These are phyloP conservation scores for Pichia insulana DNA, from an alignment of 805 yeast genomes.

Conservation along the genomic window DNA sequence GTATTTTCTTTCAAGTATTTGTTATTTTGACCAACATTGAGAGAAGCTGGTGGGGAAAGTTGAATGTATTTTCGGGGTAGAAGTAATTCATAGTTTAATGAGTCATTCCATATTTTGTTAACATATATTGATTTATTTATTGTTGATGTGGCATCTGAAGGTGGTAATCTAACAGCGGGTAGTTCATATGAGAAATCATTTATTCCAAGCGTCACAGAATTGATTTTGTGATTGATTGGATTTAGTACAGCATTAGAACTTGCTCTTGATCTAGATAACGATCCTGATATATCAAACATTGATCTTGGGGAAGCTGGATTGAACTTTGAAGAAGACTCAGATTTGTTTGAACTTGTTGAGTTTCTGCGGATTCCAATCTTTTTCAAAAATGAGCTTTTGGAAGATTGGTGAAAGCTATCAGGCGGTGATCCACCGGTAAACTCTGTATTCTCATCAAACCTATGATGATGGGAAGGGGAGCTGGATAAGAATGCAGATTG, in stretches of 20 bases:
- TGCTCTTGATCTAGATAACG: slow-evolving; percentile 3
- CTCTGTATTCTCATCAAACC: slow-evolving; percentile 15
- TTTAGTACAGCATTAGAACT: not conserved
- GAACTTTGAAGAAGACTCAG: slow-evolving; percentile 8
- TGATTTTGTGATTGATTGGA: not conserved
- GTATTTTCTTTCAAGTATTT: slow-evolving; percentile 11
- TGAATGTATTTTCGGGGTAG: slow-evolving; percentile 64
- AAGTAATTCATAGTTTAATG: slow-evolving; percentile 61
- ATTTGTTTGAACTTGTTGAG: slow-evolving; percentile 9
- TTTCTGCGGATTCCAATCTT: slow-evolving; percentile 19
- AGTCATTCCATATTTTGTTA: slow-evolving; percentile 64
- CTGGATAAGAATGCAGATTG: slow-evolving; percentile 28
- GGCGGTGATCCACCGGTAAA: slow-evolving; percentile 1
- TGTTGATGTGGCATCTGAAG: slow-evolving; percentile 47
- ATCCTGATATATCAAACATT: not conserved
- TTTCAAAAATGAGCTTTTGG: slow-evolving; percentile 17
- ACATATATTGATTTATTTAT: slow-evolving; percentile 70
- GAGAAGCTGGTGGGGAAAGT: slow-evolving; percentile 36
- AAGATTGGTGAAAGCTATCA: not conserved
- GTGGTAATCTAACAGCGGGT: slow-evolving; percentile 48
- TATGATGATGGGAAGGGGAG: slow-evolving; percentile 24
- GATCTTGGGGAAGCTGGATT: slow-evolving; percentile 2
- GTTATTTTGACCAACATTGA: slow-evolving; percentile 4
- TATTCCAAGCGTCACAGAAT: slow-evolving; percentile 17
- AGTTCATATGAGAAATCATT: slow-evolving; percentile 30